A percentile compares a stretch with the other conserved stretches of the same genome.
Conservation (phyloP, 441 rosid genomes). For the Adansonia gregorii region DNA sequence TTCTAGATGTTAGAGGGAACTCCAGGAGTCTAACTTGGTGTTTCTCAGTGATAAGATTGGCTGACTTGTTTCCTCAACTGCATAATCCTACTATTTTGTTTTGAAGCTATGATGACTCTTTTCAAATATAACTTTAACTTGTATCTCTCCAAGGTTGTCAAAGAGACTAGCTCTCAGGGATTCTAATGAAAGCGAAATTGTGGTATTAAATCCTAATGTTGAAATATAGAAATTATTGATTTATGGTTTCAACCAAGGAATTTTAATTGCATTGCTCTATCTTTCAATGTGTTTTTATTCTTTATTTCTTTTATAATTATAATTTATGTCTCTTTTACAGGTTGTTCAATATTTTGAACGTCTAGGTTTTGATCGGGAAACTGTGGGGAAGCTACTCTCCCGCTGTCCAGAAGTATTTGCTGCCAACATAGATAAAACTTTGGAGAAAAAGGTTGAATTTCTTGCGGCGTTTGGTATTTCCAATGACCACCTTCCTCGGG, state of each 20-base stretch:
- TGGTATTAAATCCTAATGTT: not conserved
- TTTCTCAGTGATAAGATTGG: not conserved
- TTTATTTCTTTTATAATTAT: not conserved
- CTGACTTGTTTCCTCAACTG: not conserved
- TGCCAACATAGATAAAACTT: slow-evolving; percentile 59
- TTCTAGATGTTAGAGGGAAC: slow-evolving; percentile 1
- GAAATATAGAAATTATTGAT: not conserved
- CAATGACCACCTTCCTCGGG: slow-evolving; percentile 57
- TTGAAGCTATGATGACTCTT: not conserved
- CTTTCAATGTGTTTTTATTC: not conserved
- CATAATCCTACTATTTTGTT: not conserved
- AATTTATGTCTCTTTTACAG: slow-evolving; percentile 37
- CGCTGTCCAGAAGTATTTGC: slow-evolving; percentile 89
- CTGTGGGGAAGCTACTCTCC: slow-evolving; percentile 56
- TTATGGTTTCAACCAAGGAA: not conserved
- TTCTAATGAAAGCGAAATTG: not conserved
- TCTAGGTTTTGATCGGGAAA: slow-evolving; percentile 64
- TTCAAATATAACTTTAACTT: not conserved
- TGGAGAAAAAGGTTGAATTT: slow-evolving; percentile 65
- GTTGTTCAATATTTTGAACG: slow-evolving; percentile 65
- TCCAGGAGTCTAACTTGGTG: not conserved
- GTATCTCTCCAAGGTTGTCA: not conserved
- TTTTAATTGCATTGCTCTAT: not conserved
- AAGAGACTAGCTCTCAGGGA: not conserved
- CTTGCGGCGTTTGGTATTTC: slow-evolving; percentile 63